Percentiles rank a stretch among this genome's conserved stretches.
Conservation (phyloP, 176 grass and related monocot genomes). For the Juncus effusus region DNA sequence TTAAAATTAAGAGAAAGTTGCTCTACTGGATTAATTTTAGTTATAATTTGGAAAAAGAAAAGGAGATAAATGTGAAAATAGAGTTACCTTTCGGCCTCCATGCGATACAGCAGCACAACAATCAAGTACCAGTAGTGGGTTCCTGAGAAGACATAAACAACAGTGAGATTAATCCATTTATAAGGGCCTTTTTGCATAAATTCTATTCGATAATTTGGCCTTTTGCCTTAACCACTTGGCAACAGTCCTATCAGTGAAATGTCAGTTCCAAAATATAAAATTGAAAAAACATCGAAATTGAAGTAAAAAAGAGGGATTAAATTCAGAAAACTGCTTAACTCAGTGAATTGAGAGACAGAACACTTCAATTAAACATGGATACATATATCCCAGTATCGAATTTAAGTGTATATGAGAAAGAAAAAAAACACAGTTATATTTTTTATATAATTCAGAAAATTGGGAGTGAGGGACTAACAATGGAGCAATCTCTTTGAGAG, state of each 20-base stretch:
- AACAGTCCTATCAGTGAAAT: background rate
- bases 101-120: constrained; percentile 64
- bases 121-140: constrained; percentile 71
- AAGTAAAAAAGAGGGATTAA: background rate
- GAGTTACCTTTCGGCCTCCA: constrained; percentile 59
- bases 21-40: background rate
- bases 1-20: background rate
- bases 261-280: background rate
- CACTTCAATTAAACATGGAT: too few species aligned
- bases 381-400: constrained; percentile 15
- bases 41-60: background rate
- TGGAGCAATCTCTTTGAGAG: constrained; percentile 78
- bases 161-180: background rate
- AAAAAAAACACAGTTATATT: background rate
- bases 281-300: background rate
- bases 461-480: constrained; percentile 37
- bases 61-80: background rate
- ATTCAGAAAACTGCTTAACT: constrained; percentile 23
- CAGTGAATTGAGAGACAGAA: constrained; percentile 3
- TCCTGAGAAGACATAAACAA: constrained; percentile 35
- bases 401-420: background rate
- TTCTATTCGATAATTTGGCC: background rate
- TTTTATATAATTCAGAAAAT: background rate
- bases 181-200: background rate
- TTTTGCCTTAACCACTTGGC: background rate